phyloP scores from a whole-genome alignment of 139 green algal species.

The Chlamydomonas urium region DNA sequence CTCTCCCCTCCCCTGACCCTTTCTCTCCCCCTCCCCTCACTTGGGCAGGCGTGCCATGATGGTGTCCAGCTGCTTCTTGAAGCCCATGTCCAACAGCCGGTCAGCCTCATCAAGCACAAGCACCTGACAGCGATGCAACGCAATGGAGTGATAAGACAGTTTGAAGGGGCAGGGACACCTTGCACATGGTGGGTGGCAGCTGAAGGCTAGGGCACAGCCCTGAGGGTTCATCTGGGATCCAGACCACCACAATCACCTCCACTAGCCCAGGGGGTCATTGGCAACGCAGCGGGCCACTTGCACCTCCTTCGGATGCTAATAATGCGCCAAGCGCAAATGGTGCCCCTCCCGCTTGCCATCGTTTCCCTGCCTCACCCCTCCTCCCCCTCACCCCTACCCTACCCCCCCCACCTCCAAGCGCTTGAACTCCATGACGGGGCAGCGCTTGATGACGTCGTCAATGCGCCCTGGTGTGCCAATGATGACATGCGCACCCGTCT shows the following conservation, averaged over 20 bases:
- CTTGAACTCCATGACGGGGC: conserved; percentile 55
- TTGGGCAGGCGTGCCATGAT: conserved; percentile 82
- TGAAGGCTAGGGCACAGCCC: no score
- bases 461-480: conserved; percentile 92
- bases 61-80: conserved; percentile 67
- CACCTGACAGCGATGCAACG: conserved; percentile 1
- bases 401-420: conserved; percentile 46
- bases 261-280: no score
- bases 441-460: conserved; percentile 79
- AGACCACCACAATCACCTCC: no score
- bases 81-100: conserved; percentile 92
- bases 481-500: conserved; percentile 68
- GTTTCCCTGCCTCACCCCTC: no score
- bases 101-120: conserved; percentile 97
- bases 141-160: background rate
- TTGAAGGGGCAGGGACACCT: no score
- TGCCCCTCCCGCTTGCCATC: no score
- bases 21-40: conserved; percentile 15
- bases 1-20: background rate
- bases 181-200: no score
- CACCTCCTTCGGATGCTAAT: no score
- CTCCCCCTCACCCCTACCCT: no score
- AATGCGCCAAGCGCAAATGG: no score
- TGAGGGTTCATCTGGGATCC: no score
- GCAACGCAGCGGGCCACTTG: no score